Conservation (phyloP, 75 land plant genomes). For the Chamaecyparis obtusa region DNA sequence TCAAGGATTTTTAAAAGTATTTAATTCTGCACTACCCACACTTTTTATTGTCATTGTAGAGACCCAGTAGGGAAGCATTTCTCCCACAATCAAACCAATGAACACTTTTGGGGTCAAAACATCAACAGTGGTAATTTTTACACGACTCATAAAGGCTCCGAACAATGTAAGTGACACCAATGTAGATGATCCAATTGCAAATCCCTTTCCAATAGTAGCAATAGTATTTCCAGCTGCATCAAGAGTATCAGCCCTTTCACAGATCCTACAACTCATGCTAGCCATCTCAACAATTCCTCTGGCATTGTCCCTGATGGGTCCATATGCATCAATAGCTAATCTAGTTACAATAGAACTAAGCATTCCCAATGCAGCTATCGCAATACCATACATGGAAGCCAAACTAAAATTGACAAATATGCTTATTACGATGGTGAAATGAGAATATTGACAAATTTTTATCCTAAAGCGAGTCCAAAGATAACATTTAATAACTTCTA, state of each 20-base stretch:
- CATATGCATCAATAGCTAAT: slow-evolving; percentile 92
- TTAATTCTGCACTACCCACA: slow-evolving; percentile 72
- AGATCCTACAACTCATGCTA: slow-evolving; percentile 75
- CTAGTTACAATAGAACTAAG: slow-evolving; percentile 88
- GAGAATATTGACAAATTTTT: no score
- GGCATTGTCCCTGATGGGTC: slow-evolving; percentile 95
- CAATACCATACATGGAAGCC: slow-evolving; percentile 74
- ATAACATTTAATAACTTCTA: no score
- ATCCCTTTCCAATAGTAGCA: slow-evolving; percentile 94
- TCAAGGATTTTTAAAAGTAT: no score
- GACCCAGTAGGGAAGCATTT: slow-evolving; percentile 87
- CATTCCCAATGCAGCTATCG: slow-evolving; percentile 84
- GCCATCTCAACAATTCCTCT: slow-evolving; percentile 98
- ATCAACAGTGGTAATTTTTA: slow-evolving; percentile 56
- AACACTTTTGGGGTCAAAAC: slow-evolving; percentile 72
- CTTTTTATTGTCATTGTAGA: slow-evolving; percentile 87
- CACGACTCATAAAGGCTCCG: slow-evolving; percentile 80
- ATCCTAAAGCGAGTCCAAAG: no score
- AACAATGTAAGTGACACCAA: slow-evolving; percentile 74
- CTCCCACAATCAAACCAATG: slow-evolving; percentile 70
- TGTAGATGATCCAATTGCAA: slow-evolving; percentile 85
- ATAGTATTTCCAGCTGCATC: slow-evolving; percentile 97
- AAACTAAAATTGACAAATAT: no score
- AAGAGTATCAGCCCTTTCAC: slow-evolving; percentile 92
- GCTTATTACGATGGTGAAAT: no score